Base-by-base conservation (phyloP, 2,329 filamentous ascomycete genomes). In the Xylariaceae sp. region DNA sequence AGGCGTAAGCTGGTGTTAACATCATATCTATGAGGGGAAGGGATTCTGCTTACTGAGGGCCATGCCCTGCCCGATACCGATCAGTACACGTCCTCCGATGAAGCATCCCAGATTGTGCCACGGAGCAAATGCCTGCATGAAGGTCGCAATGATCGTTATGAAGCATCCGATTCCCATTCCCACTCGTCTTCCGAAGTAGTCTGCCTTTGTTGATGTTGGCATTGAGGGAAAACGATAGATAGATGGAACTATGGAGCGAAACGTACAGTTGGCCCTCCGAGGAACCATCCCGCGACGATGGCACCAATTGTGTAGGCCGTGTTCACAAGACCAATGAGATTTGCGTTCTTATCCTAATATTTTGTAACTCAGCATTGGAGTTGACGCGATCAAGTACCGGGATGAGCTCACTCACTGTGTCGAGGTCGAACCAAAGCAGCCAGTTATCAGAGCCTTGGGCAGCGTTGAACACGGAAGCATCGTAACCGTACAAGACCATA, bases 401-500 rank as follows among this genome's bases (percentile, higher is more conserved):
- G n/a, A n/a, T n/a, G n/a, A n/a, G n/a, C n/a, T n/a, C n/a, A 50
- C 61, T 44, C 47, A 64, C 61, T 7, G 56, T 40, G 43, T 72
- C 58, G 37, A 73, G 56, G 51, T 81, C 68, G 62, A 85, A 85
- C 65, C 74, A 87, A 15, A 65, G 66, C 11, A 79, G 65, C 83
- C 83, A 87, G 59, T 86, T 75, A 12, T 77, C 61, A 1, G 80
- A 85, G 24, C 78, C 79, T 61, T 85, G 83, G 4, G 85, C 76
- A 4, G 82, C 81, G 60, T 87, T 87, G 70, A 81, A 87, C 35
- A 85, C 82, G 29, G 81, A 84, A 2, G 83, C 81, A 71, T 87
- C 83, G 59, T 87, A 87, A 43, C 83, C 83, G 59, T 86, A 87
- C 34, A 87, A 71, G 17, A 86, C 81, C 83, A 87, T 87, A 61